Evolutionary conservation across 768 basidiomycete species (phyloP), one percentile per base, ranked within the genome.

Genomic region (Lanmaoa pseudosensibilis): DNA sequence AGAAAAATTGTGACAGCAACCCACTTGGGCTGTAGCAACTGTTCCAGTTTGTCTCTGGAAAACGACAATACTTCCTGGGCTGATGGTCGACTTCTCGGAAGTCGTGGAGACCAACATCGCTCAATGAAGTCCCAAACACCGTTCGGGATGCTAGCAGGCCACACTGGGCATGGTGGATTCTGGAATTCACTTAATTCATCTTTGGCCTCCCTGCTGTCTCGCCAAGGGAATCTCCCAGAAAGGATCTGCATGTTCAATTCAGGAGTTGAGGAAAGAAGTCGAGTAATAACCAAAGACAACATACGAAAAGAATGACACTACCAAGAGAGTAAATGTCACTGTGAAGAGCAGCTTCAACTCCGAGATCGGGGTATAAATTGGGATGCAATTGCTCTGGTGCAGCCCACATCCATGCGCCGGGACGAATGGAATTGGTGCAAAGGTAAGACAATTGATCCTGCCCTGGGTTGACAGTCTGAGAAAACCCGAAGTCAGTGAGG

Each of bases 271-370:
- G 25, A 25, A 25, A 15, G 1, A 27, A 27, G 27, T 27, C 27
- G 27, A 27, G 27, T 27, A 27, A 27, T 10, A 7, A 25, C 25
- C 5, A 33, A 3, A 27, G 5, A 8, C 19, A 37, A 45, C 54
- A 38, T 27, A 59, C 57, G 12, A 58, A 57, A 39, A 50, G n/a
- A 5, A 57, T 23, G 30, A 57, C 48, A 8, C 52, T 48, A 0
- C 56, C 56, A n/a, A 57, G 13, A 19, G 56, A 48, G 16, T 54
- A 57, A 3, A 57, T 54, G 32, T 57, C 56, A 9, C 46, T 36
- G 6, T 16, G 12, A 0, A 57, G 46, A 7, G 52, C 48, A n/a
- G 46, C 40, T 5, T 37, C 34, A 3, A n/a, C 7, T 18, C 18
- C 13, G 12, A 23, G 23, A 38, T 19, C 21, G 1, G 11, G 4